Conservation (phyloP, 257 asterid species). For the Parsonsia alboflavescens region DNA sequence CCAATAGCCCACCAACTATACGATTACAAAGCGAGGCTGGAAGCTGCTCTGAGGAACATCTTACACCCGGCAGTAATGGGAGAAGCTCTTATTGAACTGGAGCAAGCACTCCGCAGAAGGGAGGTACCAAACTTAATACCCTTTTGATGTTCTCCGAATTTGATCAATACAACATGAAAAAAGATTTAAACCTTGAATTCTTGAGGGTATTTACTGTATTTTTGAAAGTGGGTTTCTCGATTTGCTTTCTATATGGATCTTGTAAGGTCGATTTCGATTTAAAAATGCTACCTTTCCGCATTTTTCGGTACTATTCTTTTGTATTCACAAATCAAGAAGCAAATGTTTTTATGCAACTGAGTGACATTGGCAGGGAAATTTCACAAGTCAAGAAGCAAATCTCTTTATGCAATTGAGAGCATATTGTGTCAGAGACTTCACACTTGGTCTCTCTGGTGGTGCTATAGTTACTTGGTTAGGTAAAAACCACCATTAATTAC, state of each 20-base stretch:
- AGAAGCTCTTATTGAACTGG: conserved; percentile 32
- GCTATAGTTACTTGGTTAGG: conserved; percentile 55
- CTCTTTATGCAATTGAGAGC: conserved; percentile 29
- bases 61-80: conserved; percentile 24
- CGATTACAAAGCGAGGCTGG: not conserved
- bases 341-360: no score
- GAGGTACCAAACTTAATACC: conserved; percentile 22
- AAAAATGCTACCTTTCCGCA: not conserved
- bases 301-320: not conserved
- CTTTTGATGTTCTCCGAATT: not conserved
- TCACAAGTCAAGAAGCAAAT: conserved; percentile 50
- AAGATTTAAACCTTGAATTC: not conserved
- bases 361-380: conserved; percentile 32
- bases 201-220: not conserved
- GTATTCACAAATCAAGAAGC: no score
- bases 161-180: not conserved
- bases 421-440: conserved; percentile 32
- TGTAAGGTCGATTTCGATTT: not conserved
- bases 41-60: not conserved
- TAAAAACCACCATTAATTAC: conserved; percentile 8
- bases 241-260: not conserved
- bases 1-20: not conserved
- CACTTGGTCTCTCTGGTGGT: conserved; percentile 37
- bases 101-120: conserved; percentile 27
- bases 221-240: conserved; percentile 2